phyloP scores from a whole-genome alignment of 106 monocot genomes.

The Dendrobium nobile region DNA sequence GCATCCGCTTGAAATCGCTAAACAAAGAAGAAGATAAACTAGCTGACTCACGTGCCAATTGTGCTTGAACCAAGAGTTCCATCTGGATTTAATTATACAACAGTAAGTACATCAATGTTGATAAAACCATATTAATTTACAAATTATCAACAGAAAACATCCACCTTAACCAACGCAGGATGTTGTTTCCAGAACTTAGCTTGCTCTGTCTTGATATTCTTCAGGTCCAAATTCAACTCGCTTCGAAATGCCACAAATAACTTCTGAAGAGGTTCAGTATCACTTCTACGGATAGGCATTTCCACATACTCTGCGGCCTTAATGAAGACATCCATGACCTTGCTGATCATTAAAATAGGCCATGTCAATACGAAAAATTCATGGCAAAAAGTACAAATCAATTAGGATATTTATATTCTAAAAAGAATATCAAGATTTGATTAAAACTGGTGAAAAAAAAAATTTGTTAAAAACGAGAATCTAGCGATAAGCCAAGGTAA shows the following conservation, averaged over 20 bases:
- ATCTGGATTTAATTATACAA: constrained; percentile 34
- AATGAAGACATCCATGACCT: constrained; percentile 87
- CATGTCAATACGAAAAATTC: constrained; percentile 5
- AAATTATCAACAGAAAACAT: constrained; percentile 7
- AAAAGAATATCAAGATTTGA: background rate
- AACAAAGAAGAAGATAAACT: constrained; percentile 38
- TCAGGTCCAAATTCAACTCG: constrained; percentile 71
- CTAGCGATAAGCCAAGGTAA: background rate
- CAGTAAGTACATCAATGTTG: background rate
- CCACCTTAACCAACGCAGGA: constrained; percentile 83
- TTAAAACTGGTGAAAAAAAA: background rate
- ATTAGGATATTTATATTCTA: background rate
- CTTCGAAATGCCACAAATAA: constrained; percentile 69
- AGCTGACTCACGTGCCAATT: constrained; percentile 53
- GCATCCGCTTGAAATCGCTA: constrained; percentile 69
- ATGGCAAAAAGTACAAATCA: background rate
- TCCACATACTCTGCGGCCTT: constrained; percentile 95
- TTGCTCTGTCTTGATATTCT: constrained; percentile 81
- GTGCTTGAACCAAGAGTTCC: constrained; percentile 75
- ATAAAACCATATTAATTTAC: background rate
- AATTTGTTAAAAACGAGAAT: background rate
- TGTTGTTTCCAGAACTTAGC: constrained; percentile 98
- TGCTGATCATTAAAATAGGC: constrained; percentile 41
- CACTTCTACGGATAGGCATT: constrained; percentile 84
- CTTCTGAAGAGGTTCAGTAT: constrained; percentile 74